phyloP scores from a whole-genome alignment of 2,329 filamentous ascomycete species.

The Exophiala viscosa region DNA sequence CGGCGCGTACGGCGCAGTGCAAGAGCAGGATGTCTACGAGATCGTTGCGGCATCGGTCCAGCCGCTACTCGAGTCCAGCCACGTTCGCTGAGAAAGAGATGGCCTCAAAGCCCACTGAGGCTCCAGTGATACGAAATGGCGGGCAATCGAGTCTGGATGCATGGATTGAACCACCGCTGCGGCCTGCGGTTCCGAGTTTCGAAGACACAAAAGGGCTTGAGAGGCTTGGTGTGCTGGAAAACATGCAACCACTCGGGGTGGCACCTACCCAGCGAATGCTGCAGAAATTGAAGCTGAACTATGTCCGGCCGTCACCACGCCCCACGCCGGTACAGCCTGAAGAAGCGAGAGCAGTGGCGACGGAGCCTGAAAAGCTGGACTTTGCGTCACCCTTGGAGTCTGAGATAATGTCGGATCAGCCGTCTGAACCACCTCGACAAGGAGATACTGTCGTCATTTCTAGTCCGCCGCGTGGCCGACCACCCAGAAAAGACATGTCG shows the following conservation, averaged over 20 bases:
- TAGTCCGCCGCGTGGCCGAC: slow-evolving; percentile 28
- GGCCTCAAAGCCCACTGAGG: slow-evolving; percentile 22
- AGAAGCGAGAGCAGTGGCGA: slow-evolving; percentile 15
- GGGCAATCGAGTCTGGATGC: slow-evolving; percentile 32
- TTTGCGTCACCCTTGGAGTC: slow-evolving; percentile 19
- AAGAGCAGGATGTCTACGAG: slow-evolving; percentile 26
- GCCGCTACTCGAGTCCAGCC: slow-evolving; percentile 28
- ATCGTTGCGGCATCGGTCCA: slow-evolving; percentile 28
- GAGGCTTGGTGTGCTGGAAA: slow-evolving; percentile 71
- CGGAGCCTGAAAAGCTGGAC: slow-evolving; percentile 23
- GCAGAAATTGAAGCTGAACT: slow-evolving; percentile 45
- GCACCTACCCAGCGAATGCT: slow-evolving; percentile 63
- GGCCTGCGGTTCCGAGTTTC: slow-evolving; percentile 62
- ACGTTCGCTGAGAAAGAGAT: slow-evolving; percentile 24
- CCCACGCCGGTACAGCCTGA: slow-evolving; percentile 21
- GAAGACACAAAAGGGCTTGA: slow-evolving; percentile 70
- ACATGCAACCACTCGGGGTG: slow-evolving; percentile 77
- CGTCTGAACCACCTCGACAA: slow-evolving; percentile 10
- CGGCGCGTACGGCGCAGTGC: slow-evolving; percentile 23
- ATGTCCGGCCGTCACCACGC: slow-evolving; percentile 22
- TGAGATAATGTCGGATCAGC: slow-evolving; percentile 11
- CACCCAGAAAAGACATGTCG: slow-evolving; percentile 23
- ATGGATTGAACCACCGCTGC: slow-evolving; percentile 58
- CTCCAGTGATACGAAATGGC: slow-evolving; percentile 19
- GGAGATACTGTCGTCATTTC: slow-evolving; percentile 23